Evolutionary conservation across 257 asterid genomes (phyloP), one percentile per base, ranked within the genome.

Genomic region (Solanum gracilifrons): DNA sequence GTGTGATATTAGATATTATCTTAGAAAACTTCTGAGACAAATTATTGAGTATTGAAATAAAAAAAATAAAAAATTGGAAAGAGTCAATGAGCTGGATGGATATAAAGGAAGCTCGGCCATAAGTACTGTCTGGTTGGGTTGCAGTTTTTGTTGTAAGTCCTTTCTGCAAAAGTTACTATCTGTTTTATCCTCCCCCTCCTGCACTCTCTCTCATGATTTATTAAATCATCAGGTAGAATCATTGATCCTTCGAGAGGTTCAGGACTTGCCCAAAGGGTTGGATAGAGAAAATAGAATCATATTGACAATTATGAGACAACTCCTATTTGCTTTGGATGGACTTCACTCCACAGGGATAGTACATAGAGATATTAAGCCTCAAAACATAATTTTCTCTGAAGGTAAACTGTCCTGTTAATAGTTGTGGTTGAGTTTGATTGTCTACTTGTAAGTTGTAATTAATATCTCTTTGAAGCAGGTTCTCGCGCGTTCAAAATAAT

Each of bases 301-400:
- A 89, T 99, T 95, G 90, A 97, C 99, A 10, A 90, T 97, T 73
- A 91, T 94, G 96, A 87, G 99, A 91, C 98, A 95, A 85, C 91
- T 97, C 86, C 91, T 97, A 58, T 97, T 97, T 92, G 98, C 99
- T 68, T 87, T 97, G 85, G 98, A 97, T 85, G 91, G 96, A 87
- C 95, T 97, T 88, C 99, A 96, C 87, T 94, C 99, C 5, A 97
- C 99, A 1, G 99, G 99, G 87, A 96, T 97, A 72, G 99, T 97
- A 43, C 99, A 96, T 88, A 89, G 99, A 87, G 99, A 97, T 90
- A 89, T 97, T 77, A 97, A 96, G 94, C 99, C 99, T 51, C 99
- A 95, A 90, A 97, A 97, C 87, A 41, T 96, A 89, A 96, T 97
- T 86, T 97, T 93, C 93, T 96, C 99, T 1, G 97, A 96, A 96